Evolutionary conservation across 2,329 filamentous ascomycete genomes (phyloP), one percentile per base, ranked within the genome.

Genomic region (Cercospora sp.): DNA sequence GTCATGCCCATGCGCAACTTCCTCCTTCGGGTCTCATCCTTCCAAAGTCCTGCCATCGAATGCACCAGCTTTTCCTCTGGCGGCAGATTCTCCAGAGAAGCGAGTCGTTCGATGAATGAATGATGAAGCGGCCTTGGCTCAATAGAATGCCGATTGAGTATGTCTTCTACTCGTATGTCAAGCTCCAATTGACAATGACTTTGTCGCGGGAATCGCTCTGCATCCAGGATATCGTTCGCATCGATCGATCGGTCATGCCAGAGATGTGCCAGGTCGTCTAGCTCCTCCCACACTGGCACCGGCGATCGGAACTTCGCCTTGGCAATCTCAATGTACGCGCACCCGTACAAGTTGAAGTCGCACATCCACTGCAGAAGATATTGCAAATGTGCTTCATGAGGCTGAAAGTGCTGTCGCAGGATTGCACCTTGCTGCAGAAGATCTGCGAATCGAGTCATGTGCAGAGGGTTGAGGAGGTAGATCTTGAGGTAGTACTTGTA

Each of bases 351-450:
- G 77, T 97, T 99, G 83, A 96, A 99, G 79, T 99, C 96, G 71
- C 90, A 91, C 95, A 99, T 98, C 87, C 96, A 99, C 80, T 99
- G 96, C 9, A 95, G 85, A 8, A 97, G 82, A 78, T 94, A 98
- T 76, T 97, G 93, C 69, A 98, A 80, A 78, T 99, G 96, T 18
- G 92, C 93, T 80, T 99, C 95, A 76, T 95, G 97, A 0, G 95
- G 94, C 76, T 98, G 94, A 53, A 99, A 90, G 26, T 87, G 86
- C 68, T 87, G 87, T 77, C 92, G 92, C 87, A 98, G 87, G 53
- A 99, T 89, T 31, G 90, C 90, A 7, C 95, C 95, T 79, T 97
- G 93, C 18, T 92, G 89, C 51, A 99, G 84, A 59, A 99, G 84
- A 76, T 98, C 94, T 28, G 92, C 89, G 67, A 98, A 84, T 33